phyloP scores from a whole-genome alignment of 2,329 filamentous ascomycete species.

The Aphanoascus verrucosus region DNA sequence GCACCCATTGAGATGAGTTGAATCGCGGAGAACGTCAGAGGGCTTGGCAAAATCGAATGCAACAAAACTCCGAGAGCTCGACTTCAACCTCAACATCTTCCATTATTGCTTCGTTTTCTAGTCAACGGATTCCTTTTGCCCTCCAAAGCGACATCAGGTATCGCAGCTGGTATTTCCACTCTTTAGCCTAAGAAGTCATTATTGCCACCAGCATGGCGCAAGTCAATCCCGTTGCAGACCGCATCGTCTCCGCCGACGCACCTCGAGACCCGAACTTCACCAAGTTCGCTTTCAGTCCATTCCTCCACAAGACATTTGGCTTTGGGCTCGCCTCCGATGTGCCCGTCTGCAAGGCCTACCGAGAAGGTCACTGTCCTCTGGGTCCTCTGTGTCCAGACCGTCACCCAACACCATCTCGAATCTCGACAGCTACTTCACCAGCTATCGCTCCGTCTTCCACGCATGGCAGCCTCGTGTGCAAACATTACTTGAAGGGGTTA shows the following conservation, averaged over 20 bases:
- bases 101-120: neutral
- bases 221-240: conserved; percentile 24
- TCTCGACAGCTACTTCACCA: conserved; percentile 36
- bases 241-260: conserved; percentile 28
- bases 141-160: too few relatives aligned
- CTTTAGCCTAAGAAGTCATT: neutral
- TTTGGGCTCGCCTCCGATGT: conserved; percentile 71
- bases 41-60: conserved; percentile 3
- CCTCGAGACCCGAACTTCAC: conserved; percentile 40
- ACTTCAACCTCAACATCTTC: too few relatives aligned
- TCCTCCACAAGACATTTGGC: conserved; percentile 70
- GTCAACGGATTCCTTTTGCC: neutral
- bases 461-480: conserved; percentile 67
- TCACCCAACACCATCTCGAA: conserved; percentile 47
- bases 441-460: conserved; percentile 33
- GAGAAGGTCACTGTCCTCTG: conserved; percentile 74
- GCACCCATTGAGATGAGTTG: neutral
- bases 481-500: conserved; percentile 92
- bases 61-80: neutral
- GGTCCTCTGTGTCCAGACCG: conserved; percentile 77
- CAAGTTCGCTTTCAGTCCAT: conserved; percentile 75
- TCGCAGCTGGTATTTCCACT: too few relatives aligned
- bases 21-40: neutral
- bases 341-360: conserved; percentile 75
- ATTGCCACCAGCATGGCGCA: conserved; percentile 24